A percentile compares a stretch with the other conserved stretches of the same genome.
phyloP scores from a whole-genome alignment of 2,329 filamentous ascomycete species.

The Talaromyces sp. region DNA sequence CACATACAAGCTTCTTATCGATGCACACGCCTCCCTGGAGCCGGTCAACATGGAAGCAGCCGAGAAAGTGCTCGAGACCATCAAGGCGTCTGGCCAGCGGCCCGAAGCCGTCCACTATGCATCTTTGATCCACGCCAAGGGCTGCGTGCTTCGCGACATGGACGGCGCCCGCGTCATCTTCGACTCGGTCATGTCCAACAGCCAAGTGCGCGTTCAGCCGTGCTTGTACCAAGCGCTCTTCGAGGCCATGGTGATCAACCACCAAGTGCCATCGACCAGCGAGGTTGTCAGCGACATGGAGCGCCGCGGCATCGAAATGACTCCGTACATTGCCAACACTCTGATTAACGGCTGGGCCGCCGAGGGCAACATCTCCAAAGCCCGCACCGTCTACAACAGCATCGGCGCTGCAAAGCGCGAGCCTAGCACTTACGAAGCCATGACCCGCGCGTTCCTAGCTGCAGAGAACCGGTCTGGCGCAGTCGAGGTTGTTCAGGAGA shows the following conservation, averaged over 20 bases:
- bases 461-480: slow-evolving; percentile 75
- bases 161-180: slow-evolving; percentile 77
- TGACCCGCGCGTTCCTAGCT: slow-evolving; percentile 88
- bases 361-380: slow-evolving; percentile 74
- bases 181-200: slow-evolving; percentile 68
- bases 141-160: slow-evolving; percentile 90
- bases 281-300: slow-evolving; percentile 72
- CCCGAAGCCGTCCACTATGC: slow-evolving; percentile 95
- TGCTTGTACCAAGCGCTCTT: slow-evolving; percentile 96
- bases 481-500: slow-evolving; percentile 78
- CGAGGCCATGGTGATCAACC: slow-evolving; percentile 94
- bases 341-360: slow-evolving; percentile 95
- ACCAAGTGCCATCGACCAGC: slow-evolving; percentile 72
- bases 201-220: slow-evolving; percentile 66
- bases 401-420: slow-evolving; percentile 76
- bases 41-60: slow-evolving; percentile 85
- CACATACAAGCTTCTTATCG: slow-evolving; percentile 95
- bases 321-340: slow-evolving; percentile 96
- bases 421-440: slow-evolving; percentile 97
- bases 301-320: slow-evolving; percentile 70
- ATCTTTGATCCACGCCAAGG: slow-evolving; percentile 90
- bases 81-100: slow-evolving; percentile 66
- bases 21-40: slow-evolving; percentile 90
- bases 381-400: slow-evolving; percentile 72
- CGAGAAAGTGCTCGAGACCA: slow-evolving; percentile 74